Conservation (phyloP, 2,329 filamentous ascomycete species). For the Exophiala sideris region DNA sequence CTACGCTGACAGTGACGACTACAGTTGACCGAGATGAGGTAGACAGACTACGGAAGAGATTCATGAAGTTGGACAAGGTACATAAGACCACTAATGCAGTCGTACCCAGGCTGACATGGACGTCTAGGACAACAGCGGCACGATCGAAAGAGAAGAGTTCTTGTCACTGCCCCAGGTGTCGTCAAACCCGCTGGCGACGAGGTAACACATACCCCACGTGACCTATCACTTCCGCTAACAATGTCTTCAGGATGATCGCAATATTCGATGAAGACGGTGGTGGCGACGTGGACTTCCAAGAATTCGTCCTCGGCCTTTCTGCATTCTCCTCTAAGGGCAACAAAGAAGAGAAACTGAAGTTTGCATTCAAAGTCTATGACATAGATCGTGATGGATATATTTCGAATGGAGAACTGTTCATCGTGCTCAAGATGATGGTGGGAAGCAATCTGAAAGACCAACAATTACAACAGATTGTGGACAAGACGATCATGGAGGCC, state of each 20-base stretch:
- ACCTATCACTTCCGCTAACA: conserved; percentile 9
- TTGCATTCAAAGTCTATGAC: conserved; percentile 99
- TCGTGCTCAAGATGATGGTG: conserved; percentile 99
- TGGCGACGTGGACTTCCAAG: conserved; percentile 96
- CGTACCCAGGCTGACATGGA: background rate
- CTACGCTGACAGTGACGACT: conserved; percentile 13
- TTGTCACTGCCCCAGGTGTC: conserved; percentile 95
- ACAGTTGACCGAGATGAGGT: conserved; percentile 96
- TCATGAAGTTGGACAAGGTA: conserved; percentile 99
- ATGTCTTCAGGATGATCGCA: conserved; percentile 78
- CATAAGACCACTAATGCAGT: conserved; percentile 1
- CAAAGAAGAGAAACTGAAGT: conserved; percentile 96
- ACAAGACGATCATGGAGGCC: conserved; percentile 99
- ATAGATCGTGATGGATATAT: conserved; percentile 98
- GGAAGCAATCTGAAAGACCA: conserved; percentile 98
- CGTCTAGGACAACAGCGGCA: conserved; percentile 86
- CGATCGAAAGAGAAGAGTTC: conserved; percentile 98
- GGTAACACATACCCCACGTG: conserved; percentile 49
- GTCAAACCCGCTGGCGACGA: conserved; percentile 93
- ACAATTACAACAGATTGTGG: conserved; percentile 96
- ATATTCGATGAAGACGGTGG: conserved; percentile 99
- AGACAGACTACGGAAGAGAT: conserved; percentile 89
- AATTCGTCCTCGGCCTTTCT: conserved; percentile 92
- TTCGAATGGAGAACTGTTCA: conserved; percentile 97
- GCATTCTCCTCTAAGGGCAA: conserved; percentile 98